Base-by-base conservation (phyloP, 2,329 filamentous ascomycete species). In the Tolypocladium endophyticum region DNA sequence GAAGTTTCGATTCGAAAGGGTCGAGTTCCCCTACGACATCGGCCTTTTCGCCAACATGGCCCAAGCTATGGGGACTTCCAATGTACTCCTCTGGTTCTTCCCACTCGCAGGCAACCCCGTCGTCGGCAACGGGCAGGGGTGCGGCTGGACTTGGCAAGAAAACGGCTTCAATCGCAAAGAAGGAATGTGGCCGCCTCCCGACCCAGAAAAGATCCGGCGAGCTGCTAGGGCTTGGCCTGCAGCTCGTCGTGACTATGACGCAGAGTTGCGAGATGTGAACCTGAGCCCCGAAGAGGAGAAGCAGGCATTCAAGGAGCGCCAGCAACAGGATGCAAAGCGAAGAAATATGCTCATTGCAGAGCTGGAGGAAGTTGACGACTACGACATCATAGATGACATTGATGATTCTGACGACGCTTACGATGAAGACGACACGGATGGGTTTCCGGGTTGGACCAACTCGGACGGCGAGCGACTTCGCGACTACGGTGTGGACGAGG, bases 1-100 rank as follows among this genome's bases (percentile, higher is more conserved):
- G 35, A 68, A 76, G 59, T 63, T 86, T 2, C 73, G 77, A 14
- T 80, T 89, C 52, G 77, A 81, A 60, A 81, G 79, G 58, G 82
- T 92, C 66, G 88, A 93, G 71, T 94, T 91, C 66, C 90, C 90
- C 0, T 94, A 92, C 73, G 90, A 95, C 67, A 74, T 93, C 53
- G 89, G 88, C 56, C 77, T 94, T 66, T 91, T 84, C 75, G 71
- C 76, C 41, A 95, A 95, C 71, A 79, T 93, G 69, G 79, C 81
- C 20, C 86, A 90, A 68, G 87, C 86, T 20, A 92, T 94, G 87
- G 88, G 89, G 4, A 86, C 83, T 0, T 64, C 69, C 9, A 91
- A 90, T 68, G 66, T 82, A 0, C 64, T 91, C 0, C 69, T 80
- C 8, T 94, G 90, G 90, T 74, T 90, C 60, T 82, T 84, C 64